Percentiles rank a stretch among this genome's conserved stretches.
These are phyloP conservation scores for Ogataea zsoltii DNA, from an alignment of 805 yeast genomes.

Conservation along the genomic window DNA sequence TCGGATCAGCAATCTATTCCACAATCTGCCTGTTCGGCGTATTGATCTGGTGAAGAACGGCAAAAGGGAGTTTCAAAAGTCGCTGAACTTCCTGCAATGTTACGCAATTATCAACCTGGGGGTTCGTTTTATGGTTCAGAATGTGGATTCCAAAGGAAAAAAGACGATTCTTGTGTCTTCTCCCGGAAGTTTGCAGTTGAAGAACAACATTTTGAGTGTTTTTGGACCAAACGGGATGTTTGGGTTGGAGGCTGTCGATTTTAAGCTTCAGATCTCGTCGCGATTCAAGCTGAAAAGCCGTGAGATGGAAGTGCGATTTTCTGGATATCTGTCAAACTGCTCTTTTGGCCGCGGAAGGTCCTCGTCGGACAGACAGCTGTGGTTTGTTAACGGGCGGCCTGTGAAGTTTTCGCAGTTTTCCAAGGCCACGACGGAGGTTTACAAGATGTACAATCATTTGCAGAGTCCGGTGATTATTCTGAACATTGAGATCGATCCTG, in stretches of 20 bases:
- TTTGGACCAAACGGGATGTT: slow-evolving; percentile 69
- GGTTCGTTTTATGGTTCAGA: slow-evolving; percentile 61
- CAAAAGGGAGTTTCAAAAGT: slow-evolving; percentile 71
- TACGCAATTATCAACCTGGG: slow-evolving; percentile 63
- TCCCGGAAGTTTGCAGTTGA: slow-evolving; percentile 47
- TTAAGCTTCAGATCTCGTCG: slow-evolving; percentile 39
- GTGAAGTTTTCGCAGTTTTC: slow-evolving; percentile 54
- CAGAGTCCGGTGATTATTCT: slow-evolving; percentile 74
- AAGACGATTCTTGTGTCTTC: slow-evolving; percentile 60
- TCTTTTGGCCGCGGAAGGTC: slow-evolving; percentile 79
- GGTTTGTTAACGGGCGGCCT: slow-evolving; percentile 79
- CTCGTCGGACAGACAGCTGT: slow-evolving; percentile 70
- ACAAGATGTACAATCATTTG: slow-evolving; percentile 65
- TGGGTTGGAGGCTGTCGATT: slow-evolving; percentile 54
- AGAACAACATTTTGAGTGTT: slow-evolving; percentile 62
- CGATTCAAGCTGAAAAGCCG: slow-evolving; percentile 26
- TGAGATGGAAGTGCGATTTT: slow-evolving; percentile 39
- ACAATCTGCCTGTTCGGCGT: slow-evolving; percentile 76
- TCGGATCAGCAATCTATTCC: slow-evolving; percentile 57
- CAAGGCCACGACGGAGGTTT: slow-evolving; percentile 70
- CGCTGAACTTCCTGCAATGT: slow-evolving; percentile 61
- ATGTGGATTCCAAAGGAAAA: slow-evolving; percentile 48
- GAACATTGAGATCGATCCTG: slow-evolving; percentile 54
- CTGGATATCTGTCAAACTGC: slow-evolving; percentile 72
- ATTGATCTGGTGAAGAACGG: slow-evolving; percentile 67